These are phyloP conservation scores for Kewa caespitosa DNA, from an alignment of 179 eudicot species.

Conservation along the genomic window DNA sequence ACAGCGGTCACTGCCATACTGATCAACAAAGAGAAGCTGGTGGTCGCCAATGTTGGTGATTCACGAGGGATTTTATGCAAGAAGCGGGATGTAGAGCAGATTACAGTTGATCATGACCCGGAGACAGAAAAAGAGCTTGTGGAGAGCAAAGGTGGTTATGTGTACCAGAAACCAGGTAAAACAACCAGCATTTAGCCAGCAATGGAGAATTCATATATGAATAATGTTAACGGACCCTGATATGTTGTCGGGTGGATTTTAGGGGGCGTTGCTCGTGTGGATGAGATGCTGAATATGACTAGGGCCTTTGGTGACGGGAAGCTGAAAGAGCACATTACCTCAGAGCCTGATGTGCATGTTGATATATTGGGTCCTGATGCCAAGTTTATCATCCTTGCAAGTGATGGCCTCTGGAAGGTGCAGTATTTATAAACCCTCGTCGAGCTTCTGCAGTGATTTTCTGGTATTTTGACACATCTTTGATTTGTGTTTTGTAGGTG, in stretches of 20 bases:
- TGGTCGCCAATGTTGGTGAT: slow-evolving; percentile 68
- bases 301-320: slow-evolving; percentile 65
- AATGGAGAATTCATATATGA: not conserved
- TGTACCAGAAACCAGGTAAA: slow-evolving; percentile 42
- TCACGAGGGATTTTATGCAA: slow-evolving; percentile 46
- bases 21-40: slow-evolving; percentile 44
- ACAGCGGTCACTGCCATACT: slow-evolving; percentile 57
- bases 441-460: too few species aligned
- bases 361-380: slow-evolving; percentile 42
- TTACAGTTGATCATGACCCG: slow-evolving; percentile 60
- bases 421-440: too few species aligned
- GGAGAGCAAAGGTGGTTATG: slow-evolving; percentile 56
- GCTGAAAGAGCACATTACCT: slow-evolving; percentile 52
- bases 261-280: slow-evolving; percentile 53
- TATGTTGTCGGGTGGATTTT: not conserved
- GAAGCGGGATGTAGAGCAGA: slow-evolving; percentile 29
- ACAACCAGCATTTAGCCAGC: not conserved
- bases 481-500: slow-evolving; percentile 30
- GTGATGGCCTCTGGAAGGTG: slow-evolving; percentile 74
- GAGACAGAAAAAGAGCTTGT: slow-evolving; percentile 43
- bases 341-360: slow-evolving; percentile 45
- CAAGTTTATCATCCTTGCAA: slow-evolving; percentile 51
- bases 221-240: not conserved
- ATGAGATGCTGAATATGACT: slow-evolving; percentile 59
- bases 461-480: too few species aligned